Base-by-base conservation (phyloP, 2,329 filamentous ascomycete genomes). In the Ascochyta viciae-villosae region DNA sequence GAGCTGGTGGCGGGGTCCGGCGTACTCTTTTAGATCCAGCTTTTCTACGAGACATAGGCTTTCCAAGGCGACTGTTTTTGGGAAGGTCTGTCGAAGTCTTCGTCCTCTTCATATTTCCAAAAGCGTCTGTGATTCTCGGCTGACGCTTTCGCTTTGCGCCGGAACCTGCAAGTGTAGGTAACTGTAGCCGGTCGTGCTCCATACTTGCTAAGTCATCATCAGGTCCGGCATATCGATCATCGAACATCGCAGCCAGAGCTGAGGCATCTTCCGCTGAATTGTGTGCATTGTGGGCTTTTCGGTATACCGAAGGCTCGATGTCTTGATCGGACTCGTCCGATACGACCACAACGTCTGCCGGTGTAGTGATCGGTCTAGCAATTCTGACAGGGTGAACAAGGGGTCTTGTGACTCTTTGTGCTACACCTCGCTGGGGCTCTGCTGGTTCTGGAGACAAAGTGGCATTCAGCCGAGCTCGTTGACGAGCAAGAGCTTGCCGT, bases 131-230 rank as follows among this genome's bases (percentile, higher is more conserved):
- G 19, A 80, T 66, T 39, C 73, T 76, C 3, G 67, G 65, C 60
- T 80, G 79, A 22, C 63, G 65, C 54, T 74, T 77, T 38, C 63
- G 61, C 58, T 71, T 69, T 23, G 60, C 54, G 3, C 45, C 55
- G 12, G 50, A 46, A 3, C 62, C 62, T 16, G 67, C 63, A 15
- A 70, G 61, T 2, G 66, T 65, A 39, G 67, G 67, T 3, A 74
- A 56, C 48, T 79, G 76, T n/a, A 82, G 63, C 50, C 68, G 76
- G 61, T 82, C 77, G 29, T 78, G 69, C 61, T 82, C 80, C 74
- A 80, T 80, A 16, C 69, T 59, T 19, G 78, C 77, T 33, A 73
- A 58, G 38, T 72, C 64, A 39, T 68, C 60, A 33, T 69, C 63
- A 48, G 65, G 56, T 12, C 61, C 60, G 27, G 62, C 63, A 47